These are phyloP conservation scores for Cyclotella kingstonii DNA, from an alignment of 108 stramenopile genomes.

Conservation along the genomic window DNA sequence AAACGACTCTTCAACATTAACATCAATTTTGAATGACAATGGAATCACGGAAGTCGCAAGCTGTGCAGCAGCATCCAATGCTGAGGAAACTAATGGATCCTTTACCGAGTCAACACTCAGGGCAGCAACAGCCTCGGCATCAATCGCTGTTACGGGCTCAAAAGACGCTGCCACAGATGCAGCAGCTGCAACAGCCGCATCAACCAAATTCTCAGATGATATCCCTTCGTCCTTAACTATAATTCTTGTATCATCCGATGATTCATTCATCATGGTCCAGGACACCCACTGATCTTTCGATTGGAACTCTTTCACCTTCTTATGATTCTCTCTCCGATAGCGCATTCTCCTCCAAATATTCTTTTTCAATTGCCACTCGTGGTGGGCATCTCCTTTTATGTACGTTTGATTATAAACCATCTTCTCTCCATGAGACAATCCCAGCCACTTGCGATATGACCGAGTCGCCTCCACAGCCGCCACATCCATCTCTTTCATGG, in stretches of 20 bases:
- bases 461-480: slow-evolving; percentile 79
- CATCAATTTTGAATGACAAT: not conserved
- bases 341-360: slow-evolving; percentile 92
- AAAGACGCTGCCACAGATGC: slow-evolving; percentile 7
- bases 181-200: slow-evolving; percentile 16
- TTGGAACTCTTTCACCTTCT: slow-evolving; percentile 53
- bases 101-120: slow-evolving; percentile 12
- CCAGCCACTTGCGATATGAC: slow-evolving; percentile 70
- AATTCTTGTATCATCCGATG: too few relatives aligned
- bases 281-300: not conserved
- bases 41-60: slow-evolving; percentile 48
- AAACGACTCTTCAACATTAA: not conserved
- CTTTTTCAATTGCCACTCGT: slow-evolving; percentile 84
- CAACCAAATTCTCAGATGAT: too few relatives aligned
- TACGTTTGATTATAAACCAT: slow-evolving; percentile 89
- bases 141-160: slow-evolving; percentile 37
- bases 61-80: slow-evolving; percentile 60
- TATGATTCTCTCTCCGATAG: slow-evolving; percentile 82
- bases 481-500: slow-evolving; percentile 66
- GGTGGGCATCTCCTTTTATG: slow-evolving; percentile 68
- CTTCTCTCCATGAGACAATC: slow-evolving; percentile 52
- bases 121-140: slow-evolving; percentile 25
- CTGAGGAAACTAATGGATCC: slow-evolving; percentile 12
- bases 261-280: not conserved
- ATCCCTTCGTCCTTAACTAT: too few relatives aligned